Evolutionary conservation across 129 eudicot genomes (phyloP), one percentile per base, ranked within the genome.

Genomic region (Lonicera japonica): DNA sequence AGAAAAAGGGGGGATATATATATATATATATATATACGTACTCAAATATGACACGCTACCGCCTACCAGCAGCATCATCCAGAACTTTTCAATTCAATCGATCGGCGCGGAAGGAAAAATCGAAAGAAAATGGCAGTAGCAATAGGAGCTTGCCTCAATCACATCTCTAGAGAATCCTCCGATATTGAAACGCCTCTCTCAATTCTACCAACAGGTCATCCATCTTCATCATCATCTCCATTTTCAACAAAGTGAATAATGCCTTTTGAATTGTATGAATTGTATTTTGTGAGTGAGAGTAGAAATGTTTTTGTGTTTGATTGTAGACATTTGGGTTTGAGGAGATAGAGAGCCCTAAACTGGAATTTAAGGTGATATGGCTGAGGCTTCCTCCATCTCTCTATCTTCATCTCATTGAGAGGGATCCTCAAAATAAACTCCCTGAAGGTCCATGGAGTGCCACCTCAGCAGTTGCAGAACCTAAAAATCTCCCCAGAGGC

Each of bases 391-490:
- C 86, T 5, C 76, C 95, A 12, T 80, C 89, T 15, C 80, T 92
- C 41, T 78, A 29, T 58, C 83, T 92, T 25, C 99, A 92, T 63
- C 85, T 92, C 38, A 92, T 92, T 24, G 85, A 92, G 68, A 82
- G 99, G 64, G 94, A 92, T 66, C 87, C 95, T 4, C 11, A 38
- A 5, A 68, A 83, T 2, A 78, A 69, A 55, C 99, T 92, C 8
- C 99, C 99, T 5, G 96, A 84, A 81, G 85, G 96, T 41, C 99
- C 99, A 1, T 92, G 95, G 94, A 85, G 82, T 58, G 70, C 91
- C 62, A n/a, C 76, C 0, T 72, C 80, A 20, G 73, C 99, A 14
- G 77, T 85, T 1, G 69, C 78, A 0, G 92, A 88, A 46, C 95
- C 95, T 14, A 69, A 47, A 50, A 66, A 76, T 58, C 96, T 92